A percentile compares a stretch with the other conserved stretches of the same genome.
Conservation (phyloP, 495 filamentous ascomycete genomes). For the Penicillium turbatum region DNA sequence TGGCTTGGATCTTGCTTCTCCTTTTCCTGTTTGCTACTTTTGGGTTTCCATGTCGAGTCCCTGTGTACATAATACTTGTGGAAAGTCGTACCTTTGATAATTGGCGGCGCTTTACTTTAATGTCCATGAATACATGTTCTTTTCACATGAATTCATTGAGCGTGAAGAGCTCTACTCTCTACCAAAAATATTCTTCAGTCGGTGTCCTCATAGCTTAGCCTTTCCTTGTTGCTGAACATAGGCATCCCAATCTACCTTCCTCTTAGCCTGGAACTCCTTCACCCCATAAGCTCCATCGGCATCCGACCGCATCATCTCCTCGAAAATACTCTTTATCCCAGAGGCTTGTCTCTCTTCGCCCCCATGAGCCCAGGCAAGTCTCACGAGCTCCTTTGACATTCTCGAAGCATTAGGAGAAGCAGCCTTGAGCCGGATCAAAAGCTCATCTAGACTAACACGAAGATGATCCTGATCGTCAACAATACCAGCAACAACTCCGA, state of each 20-base stretch:
- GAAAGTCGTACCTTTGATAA: constrained; percentile 1
- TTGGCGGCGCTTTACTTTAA: constrained; percentile 1
- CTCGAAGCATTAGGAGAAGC: constrained; percentile 19
- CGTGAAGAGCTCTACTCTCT: not conserved
- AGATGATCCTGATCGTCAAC: constrained; percentile 8
- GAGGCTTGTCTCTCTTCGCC: constrained; percentile 9
- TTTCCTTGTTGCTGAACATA: not conserved
- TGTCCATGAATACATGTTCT: not conserved
- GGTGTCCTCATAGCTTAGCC: not conserved
- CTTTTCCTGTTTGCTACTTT: constrained; percentile 14
- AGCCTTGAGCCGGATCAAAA: constrained; percentile 11
- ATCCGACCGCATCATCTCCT: constrained; percentile 22
- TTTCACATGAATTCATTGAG: not conserved
- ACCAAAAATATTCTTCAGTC: not conserved
- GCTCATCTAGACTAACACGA: not conserved
- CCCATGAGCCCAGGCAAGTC: constrained; percentile 21
- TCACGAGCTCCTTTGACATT: constrained; percentile 24
- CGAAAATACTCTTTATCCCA: constrained; percentile 17
- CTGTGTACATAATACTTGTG: constrained; percentile 20
- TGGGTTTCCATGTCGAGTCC: constrained; percentile 6
- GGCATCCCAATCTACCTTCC: constrained; percentile 22
- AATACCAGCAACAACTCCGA: constrained; percentile 18
- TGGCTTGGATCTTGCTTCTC: constrained; percentile 20
- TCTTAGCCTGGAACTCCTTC: constrained; percentile 18
- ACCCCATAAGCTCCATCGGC: constrained; percentile 20